phyloP scores from a whole-genome alignment of 139 green algal genomes.

The Closterium sp. region DNA sequence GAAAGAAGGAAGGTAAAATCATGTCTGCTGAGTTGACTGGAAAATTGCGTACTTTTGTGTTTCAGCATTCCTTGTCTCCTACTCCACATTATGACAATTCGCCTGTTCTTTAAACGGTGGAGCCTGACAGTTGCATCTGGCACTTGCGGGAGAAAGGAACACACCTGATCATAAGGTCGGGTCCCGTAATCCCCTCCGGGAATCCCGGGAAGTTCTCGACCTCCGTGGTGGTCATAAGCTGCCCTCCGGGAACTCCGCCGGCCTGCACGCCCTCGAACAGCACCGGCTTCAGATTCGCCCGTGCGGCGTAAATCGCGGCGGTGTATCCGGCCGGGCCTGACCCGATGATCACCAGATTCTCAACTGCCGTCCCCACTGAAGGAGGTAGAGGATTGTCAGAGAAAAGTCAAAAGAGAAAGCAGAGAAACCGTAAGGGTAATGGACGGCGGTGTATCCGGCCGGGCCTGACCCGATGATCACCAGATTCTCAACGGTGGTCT shows the following conservation, averaged over 20 bases:
- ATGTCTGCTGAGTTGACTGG: too few relatives aligned
- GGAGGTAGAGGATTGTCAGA: too few relatives aligned
- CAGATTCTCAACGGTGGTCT: conserved; percentile 56
- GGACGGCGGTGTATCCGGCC: background rate
- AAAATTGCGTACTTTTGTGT: too few relatives aligned
- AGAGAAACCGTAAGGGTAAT: too few relatives aligned
- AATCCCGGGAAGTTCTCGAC: conserved; percentile 84
- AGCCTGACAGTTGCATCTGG: too few relatives aligned
- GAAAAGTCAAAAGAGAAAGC: too few relatives aligned
- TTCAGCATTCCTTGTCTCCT: too few relatives aligned
- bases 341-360: conserved; percentile 65
- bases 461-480: conserved; percentile 62
- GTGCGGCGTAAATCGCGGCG: conserved; percentile 76
- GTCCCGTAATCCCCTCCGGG: conserved; percentile 92
- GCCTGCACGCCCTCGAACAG: conserved; percentile 88
- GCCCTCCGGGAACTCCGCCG: conserved; percentile 81
- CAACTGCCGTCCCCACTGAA: conserved; percentile 14
- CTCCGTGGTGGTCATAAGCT: conserved; percentile 96
- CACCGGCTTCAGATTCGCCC: conserved; percentile 88
- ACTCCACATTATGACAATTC: too few relatives aligned
- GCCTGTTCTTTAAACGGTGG: too few relatives aligned
- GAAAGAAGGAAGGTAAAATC: background rate
- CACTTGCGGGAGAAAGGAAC: too few relatives aligned
- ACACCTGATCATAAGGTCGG: conserved; percentile 91
- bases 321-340: conserved; percentile 62